Evolutionary conservation across 352 stramenopile species (phyloP), one percentile per base, ranked within the genome.

Genomic region (Phytophthora cactorum): DNA sequence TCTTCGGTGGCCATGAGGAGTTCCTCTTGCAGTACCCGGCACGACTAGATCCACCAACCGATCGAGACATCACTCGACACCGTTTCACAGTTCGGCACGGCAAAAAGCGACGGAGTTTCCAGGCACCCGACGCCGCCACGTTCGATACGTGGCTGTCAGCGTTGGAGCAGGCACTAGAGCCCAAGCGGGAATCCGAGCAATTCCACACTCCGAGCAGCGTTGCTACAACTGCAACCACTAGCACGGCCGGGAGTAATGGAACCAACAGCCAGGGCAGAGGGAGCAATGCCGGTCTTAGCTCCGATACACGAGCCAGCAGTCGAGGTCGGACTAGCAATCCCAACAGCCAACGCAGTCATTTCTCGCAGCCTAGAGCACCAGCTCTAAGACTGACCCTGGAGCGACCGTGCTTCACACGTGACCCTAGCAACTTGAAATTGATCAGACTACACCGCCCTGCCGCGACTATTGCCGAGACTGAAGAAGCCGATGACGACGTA

Each of bases 1-100:
- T 74, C 2, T 70, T 74, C 22, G 67, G 67, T 38, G 67, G 67
- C 1, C 54, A 39, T 14, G 55, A 74, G 29, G 54, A 70, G 36
- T 74, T 74, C 34, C 34, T 65, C 7, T 62, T 74, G 44, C 67
- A 74, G 45, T 70, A 74, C 39, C 67, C 67, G 4, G 54, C 67
- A 27, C 49, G 38, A 54, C 14, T 74, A 17, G 67, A 74, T 17
- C 55, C 43, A 29, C 67, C 63, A 22, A 63, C 54, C 7, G 34
- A 63, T 10, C 46, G 47, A 52, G 63, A 70, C 25, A 27, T 70
- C 36, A 27, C 61, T n/a, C 61, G 67, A 34, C 61, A 67, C 28
- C 67, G 67, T 3, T 74, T 74, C 12, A 70, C 54, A 2, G 61
- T 74, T 31, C 61, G 52, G 1, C 67, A 74, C 25, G 67, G 67